Percentiles rank a stretch among this genome's conserved stretches.
phyloP scores from a whole-genome alignment of 345 rosid species.

The Brassica juncea region DNA sequence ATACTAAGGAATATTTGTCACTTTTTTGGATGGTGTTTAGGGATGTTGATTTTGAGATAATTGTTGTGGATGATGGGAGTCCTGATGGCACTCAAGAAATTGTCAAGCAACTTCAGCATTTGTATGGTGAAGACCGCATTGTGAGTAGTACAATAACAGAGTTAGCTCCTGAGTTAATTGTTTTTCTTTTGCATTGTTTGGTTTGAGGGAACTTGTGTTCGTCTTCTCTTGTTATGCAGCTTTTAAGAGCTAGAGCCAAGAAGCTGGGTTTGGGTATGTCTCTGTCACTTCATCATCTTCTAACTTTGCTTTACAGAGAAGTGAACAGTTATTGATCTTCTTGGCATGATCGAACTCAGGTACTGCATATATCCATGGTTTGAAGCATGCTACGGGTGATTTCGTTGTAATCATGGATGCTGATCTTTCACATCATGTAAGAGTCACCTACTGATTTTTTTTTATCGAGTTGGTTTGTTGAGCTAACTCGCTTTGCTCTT shows the following conservation, averaged over 20 bases:
- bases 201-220: constrained; percentile 23
- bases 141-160: constrained; percentile 54
- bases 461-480: constrained; percentile 6
- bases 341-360: constrained; percentile 52
- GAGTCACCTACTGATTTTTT: constrained; percentile 21
- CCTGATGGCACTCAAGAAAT: constrained; percentile 96
- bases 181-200: not conserved
- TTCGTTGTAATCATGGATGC: constrained; percentile 98
- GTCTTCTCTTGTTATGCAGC: constrained; percentile 49
- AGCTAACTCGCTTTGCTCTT: constrained; percentile 35
- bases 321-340: not conserved
- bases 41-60: constrained; percentile 82
- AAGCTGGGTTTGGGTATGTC: constrained; percentile 91
- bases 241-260: constrained; percentile 78
- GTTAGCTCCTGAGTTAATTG: not conserved
- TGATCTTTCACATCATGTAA: constrained; percentile 98
- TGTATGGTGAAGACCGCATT: constrained; percentile 77
- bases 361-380: constrained; percentile 87
- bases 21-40: constrained; percentile 40
- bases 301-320: not conserved
- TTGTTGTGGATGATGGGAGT: constrained; percentile 96
- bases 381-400: constrained; percentile 91
- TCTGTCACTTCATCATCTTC: not conserved
- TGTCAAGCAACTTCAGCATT: constrained; percentile 73
- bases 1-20: not conserved